Base-by-base conservation (phyloP, 2,329 filamentous ascomycete species). In the Penicillium nordicum region DNA sequence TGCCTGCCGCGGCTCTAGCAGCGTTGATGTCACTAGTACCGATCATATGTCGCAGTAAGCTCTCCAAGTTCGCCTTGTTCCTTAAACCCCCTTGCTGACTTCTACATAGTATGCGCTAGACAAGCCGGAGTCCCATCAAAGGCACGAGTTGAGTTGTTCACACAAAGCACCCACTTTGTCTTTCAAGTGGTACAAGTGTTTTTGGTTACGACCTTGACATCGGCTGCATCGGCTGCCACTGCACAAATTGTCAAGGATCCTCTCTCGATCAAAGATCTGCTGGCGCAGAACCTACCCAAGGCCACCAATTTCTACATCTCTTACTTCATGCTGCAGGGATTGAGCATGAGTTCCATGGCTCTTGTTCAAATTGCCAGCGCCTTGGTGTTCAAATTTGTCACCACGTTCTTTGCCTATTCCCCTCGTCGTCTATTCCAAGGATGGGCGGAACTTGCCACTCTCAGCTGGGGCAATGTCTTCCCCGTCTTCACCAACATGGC, bases 301-400 rank as follows among this genome's bases (percentile, higher is more conserved):
- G 88, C 92, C 0, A 93, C 91, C 57, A 97, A 96, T 74, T 95
- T 97, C 69, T 99, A 97, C 74, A 88, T 97, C 14, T 92, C 88
- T 0, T 99, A 97, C 77, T 96, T 97, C 66, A 84, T 97, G 25
- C 86, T 99, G 1, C 92, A 97, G 72, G 94, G 93, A 30, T 72
- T 97, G 43, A 87, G 85, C 4, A 84, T 92, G 58, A 89, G 90
- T 10, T 84, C 89, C 0, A 82, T 86, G 46, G 83, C 89, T 0
- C 74, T 97, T 2, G 80, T 94, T 1, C 90, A 95, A 63, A 79
- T 88, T 34, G 80, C 79, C 27, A 89, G 90, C 25, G 82, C 96
- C 27, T 68, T 91, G 21, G 77, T 93, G 23, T 90, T 89, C 70
- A 84, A 84, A 44, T 73, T 95, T 11, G 78, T 91, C 41, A 88